Conservation (phyloP, 257 asterid species). For the Fraxinus americana region DNA sequence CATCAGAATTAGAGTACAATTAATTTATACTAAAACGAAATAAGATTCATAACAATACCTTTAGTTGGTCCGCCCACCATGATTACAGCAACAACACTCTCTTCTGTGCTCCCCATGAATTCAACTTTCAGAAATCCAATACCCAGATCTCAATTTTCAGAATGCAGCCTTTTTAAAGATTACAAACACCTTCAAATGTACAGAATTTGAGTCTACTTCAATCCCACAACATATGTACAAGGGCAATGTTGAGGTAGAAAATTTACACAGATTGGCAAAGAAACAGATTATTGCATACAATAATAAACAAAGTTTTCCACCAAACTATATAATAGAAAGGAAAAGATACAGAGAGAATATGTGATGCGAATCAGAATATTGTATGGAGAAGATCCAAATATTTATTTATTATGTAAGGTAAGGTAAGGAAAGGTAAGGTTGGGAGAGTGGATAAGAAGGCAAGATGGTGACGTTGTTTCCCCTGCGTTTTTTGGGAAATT, state of each 20-base stretch:
- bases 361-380: background rate
- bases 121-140: background rate
- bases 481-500: no score
- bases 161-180: background rate
- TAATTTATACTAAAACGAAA: constrained; percentile 1
- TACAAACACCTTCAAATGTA: background rate
- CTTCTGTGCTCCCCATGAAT: constrained; percentile 67
- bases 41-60: constrained; percentile 40
- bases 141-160: constrained; percentile 14
- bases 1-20: constrained; percentile 8
- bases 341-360: background rate
- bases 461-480: background rate
- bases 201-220: background rate
- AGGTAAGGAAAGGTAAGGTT: background rate
- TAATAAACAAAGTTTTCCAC: background rate
- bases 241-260: background rate
- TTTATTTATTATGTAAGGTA: background rate
- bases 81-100: constrained; percentile 90
- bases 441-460: constrained; percentile 8
- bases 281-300: background rate
- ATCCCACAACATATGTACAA: background rate
- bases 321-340: background rate
- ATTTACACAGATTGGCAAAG: background rate
- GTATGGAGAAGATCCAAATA: constrained; percentile 2
- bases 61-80: constrained; percentile 99